A percentile compares a stretch with the other conserved stretches of the same genome.
Evolutionary conservation across 805 yeast genomes (phyloP).

Genomic region (Candida chauliodis): DNA sequence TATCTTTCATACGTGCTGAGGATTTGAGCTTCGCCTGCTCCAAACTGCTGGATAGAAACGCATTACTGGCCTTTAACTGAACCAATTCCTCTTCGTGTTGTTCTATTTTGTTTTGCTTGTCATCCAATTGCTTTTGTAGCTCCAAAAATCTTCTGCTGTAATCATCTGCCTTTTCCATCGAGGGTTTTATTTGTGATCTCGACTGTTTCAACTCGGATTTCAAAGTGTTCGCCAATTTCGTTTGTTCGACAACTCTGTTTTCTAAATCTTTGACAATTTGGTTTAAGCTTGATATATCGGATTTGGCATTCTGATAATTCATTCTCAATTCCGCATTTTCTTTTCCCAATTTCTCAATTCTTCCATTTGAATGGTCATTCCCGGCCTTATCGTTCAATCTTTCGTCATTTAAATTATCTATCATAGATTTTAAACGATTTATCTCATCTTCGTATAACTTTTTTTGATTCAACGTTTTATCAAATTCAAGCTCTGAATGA

Average conservation of each 20-base stretch:
- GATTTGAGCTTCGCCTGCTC: not conserved
- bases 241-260: not conserved
- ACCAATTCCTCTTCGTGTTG: not conserved
- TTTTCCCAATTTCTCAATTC: not conserved
- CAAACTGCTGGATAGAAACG: not conserved
- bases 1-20: not conserved
- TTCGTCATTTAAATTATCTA: conserved; percentile 1
- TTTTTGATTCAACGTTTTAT: conserved; percentile 5
- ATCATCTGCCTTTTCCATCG: not conserved
- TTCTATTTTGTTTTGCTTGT: conserved; percentile 3
- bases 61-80: not conserved
- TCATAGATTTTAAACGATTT: not conserved
- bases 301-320: not conserved
- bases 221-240: not conserved
- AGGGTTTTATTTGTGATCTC: not conserved
- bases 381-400: not conserved
- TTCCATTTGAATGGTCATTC: not conserved
- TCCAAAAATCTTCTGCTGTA: not conserved
- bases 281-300: not conserved
- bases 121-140: not conserved
- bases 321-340: not conserved
- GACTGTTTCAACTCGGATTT: not conserved
- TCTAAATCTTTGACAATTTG: not conserved
- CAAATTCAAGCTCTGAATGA: conserved; percentile 7
- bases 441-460: conserved; percentile 1